These are phyloP conservation scores for Phytopythium kandeliae DNA, from an alignment of 352 stramenopile genomes.

Conservation along the genomic window DNA sequence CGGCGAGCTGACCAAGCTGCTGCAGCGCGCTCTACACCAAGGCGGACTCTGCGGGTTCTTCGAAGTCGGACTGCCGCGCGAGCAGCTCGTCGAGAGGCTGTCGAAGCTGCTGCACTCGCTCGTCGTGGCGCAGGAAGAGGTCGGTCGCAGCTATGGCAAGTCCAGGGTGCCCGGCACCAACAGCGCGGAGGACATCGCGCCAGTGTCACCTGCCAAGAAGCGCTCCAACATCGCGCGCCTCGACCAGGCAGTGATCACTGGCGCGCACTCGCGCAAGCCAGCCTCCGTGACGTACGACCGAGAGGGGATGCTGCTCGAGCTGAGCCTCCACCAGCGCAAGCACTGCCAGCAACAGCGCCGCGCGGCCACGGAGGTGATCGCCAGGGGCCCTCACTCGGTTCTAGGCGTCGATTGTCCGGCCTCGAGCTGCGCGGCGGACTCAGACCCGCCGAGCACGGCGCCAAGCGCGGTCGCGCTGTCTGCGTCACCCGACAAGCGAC, in stretches of 20 bases:
- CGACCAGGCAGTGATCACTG: background rate
- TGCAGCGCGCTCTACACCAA: slow-evolving; percentile 41
- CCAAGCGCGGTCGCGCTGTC: background rate
- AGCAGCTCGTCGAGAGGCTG: slow-evolving; percentile 35
- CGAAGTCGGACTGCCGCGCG: slow-evolving; percentile 28
- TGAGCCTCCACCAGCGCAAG: slow-evolving; percentile 60
- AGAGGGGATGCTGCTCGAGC: slow-evolving; percentile 58
- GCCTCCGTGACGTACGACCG: slow-evolving; percentile 55
- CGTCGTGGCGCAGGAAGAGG: slow-evolving; percentile 42
- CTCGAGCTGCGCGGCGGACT: background rate
- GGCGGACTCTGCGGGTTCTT: slow-evolving; percentile 62
- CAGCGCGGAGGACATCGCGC: slow-evolving; percentile 21
- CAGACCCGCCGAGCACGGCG: background rate
- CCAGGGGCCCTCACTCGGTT: slow-evolving; percentile 43
- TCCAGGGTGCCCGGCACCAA: slow-evolving; percentile 4
- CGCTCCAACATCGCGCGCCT: slow-evolving; percentile 12
- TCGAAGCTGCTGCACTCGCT: slow-evolving; percentile 51
- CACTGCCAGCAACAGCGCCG: slow-evolving; percentile 49
- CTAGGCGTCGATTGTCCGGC: slow-evolving; percentile 33
- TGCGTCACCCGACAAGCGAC: background rate
- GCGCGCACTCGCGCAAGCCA: slow-evolving; percentile 8
- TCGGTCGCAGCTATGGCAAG: slow-evolving; percentile 34
- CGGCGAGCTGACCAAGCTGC: slow-evolving; percentile 36
- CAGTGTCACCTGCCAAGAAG: slow-evolving; percentile 31
- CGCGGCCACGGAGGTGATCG: slow-evolving; percentile 29